phyloP scores from a whole-genome alignment of 495 filamentous ascomycete genomes.

The Elaphomyces granulatus region DNA sequence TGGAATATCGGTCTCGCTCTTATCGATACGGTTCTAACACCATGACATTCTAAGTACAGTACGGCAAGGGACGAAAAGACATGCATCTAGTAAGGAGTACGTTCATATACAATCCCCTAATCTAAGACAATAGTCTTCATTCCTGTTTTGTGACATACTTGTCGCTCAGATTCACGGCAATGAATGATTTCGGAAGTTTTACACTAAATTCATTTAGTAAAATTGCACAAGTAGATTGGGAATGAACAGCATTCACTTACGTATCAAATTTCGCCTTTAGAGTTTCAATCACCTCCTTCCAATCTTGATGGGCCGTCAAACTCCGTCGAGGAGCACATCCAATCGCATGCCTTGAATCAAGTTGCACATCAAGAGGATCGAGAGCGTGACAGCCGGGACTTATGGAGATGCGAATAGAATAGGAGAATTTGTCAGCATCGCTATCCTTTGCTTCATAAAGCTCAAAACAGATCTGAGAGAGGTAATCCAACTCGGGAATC shows the following conservation, averaged over 20 bases:
- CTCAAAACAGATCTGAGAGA: slow-evolving; percentile 96
- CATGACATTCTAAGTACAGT: too few relatives aligned
- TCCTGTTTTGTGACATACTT: slow-evolving; percentile 24
- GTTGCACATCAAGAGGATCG: slow-evolving; percentile 87
- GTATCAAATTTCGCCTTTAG: slow-evolving; percentile 86
- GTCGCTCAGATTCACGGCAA: slow-evolving; percentile 81
- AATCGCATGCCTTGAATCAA: slow-evolving; percentile 90
- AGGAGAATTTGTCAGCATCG: slow-evolving; percentile 59
- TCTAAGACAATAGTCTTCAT: too few relatives aligned
- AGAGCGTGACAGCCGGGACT: slow-evolving; percentile 91
- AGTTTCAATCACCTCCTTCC: slow-evolving; percentile 91
- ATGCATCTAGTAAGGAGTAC: too few relatives aligned
- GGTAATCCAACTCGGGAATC: slow-evolving; percentile 93
- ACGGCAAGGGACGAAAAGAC: too few relatives aligned
- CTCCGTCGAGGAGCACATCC: slow-evolving; percentile 79
- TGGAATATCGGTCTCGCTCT: too few relatives aligned
- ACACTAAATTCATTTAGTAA: slow-evolving; percentile 39
- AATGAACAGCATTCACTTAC: slow-evolving; percentile 36
- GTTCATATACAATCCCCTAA: too few relatives aligned
- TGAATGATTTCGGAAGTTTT: slow-evolving; percentile 85
- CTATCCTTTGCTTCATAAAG: slow-evolving; percentile 86
- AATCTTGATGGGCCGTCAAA: slow-evolving; percentile 82
- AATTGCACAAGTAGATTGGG: slow-evolving; percentile 3
- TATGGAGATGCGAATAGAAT: slow-evolving; percentile 91
- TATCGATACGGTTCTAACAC: too few relatives aligned